Conservation (phyloP, 495 filamentous ascomycete genomes). For the Podospora sp. region DNA sequence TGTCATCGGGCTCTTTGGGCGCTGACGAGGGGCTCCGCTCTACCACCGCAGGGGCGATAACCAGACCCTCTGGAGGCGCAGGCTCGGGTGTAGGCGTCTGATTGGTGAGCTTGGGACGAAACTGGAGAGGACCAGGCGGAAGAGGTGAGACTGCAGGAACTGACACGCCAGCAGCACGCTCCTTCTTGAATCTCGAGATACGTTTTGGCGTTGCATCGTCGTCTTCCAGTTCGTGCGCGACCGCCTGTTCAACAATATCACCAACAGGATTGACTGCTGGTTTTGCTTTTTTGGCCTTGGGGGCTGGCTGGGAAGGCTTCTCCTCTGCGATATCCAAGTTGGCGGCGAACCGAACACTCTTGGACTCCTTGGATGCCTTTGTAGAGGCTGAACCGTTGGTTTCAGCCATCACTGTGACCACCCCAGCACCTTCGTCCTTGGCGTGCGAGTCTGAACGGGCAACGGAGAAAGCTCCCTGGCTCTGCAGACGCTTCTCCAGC, state of each 20-base stretch:
- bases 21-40: conserved; percentile 55
- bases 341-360: conserved; percentile 75
- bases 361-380: conserved; percentile 50
- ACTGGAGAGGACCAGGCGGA: conserved; percentile 38
- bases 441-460: conserved; percentile 16
- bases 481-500: conserved; percentile 72
- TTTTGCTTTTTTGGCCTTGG: conserved; percentile 34
- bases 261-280: conserved; percentile 46
- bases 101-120: conserved; percentile 32
- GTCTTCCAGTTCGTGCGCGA: conserved; percentile 42
- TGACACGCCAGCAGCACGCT: conserved; percentile 24
- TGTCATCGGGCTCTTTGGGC: conserved; percentile 66
- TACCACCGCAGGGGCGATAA: conserved; percentile 60
- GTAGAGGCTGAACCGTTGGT: conserved; percentile 4
- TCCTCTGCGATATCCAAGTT: conserved; percentile 69
- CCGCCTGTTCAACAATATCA: conserved; percentile 54
- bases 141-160: conserved; percentile 20
- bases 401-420: conserved; percentile 26
- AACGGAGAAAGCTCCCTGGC: conserved; percentile 43
- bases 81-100: conserved; percentile 13
- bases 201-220: conserved; percentile 39
- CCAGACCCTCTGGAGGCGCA: conserved; percentile 58
- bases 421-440: conserved; percentile 28
- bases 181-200: conserved; percentile 52
- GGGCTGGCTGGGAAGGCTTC: conserved; percentile 32